These are phyloP conservation scores for Verticillium tricorpus DNA, from an alignment of 2,329 filamentous ascomycete species.

Conservation along the genomic window DNA sequence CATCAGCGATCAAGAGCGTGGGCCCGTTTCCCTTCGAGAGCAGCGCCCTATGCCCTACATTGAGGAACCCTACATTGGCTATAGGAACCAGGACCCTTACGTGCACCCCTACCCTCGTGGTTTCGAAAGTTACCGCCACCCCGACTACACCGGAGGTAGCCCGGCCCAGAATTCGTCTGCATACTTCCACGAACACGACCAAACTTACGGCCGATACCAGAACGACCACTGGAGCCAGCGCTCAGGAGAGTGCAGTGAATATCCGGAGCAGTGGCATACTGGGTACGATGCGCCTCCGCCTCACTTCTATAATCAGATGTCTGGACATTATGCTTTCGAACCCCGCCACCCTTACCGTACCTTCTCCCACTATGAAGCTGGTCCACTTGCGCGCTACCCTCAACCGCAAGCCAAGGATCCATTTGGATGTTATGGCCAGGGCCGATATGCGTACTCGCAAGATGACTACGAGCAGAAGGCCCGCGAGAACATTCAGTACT, in stretches of 20 bases:
- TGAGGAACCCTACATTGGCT: background rate
- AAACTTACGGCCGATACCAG: background rate
- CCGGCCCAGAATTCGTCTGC: background rate
- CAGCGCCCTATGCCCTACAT: background rate
- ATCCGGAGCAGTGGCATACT: background rate
- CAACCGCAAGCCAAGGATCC: background rate
- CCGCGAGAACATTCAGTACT: background rate
- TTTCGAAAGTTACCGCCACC: background rate
- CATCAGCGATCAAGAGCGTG: background rate
- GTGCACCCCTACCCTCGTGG: background rate
- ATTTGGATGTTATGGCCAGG: background rate
- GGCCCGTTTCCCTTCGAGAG: background rate
- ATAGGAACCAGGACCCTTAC: background rate
- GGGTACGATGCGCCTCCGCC: background rate
- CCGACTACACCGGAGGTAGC: background rate
- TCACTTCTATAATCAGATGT: background rate
- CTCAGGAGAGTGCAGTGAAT: background rate
- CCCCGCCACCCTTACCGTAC: background rate
- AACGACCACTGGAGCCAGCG: background rate
- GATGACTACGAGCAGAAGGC: background rate
- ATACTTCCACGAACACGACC: background rate
- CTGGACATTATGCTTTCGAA: background rate
- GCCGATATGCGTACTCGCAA: background rate
- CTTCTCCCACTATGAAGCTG: background rate
- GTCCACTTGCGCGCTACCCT: background rate